phyloP scores from a whole-genome alignment of 2,329 filamentous ascomycete genomes.

The Cryphonectria parasitica region DNA sequence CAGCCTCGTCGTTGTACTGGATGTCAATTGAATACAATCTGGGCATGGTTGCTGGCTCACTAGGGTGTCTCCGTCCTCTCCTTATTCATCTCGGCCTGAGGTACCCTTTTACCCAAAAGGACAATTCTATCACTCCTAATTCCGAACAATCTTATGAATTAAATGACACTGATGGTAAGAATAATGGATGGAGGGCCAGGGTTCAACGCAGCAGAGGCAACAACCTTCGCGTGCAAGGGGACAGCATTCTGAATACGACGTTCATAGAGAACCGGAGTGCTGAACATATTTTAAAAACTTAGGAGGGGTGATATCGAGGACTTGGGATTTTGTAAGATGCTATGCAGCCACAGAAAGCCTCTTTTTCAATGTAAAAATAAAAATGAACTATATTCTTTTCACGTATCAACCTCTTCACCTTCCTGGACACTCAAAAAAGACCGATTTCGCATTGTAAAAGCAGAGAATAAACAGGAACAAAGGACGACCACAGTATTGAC shows the following conservation, averaged over 20 bases:
- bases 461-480: too few species aligned
- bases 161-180: too few species aligned
- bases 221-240: not conserved
- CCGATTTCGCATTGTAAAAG: too few species aligned
- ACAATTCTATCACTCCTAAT: not conserved
- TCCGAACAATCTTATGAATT: constrained; percentile 3
- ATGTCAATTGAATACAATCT: constrained; percentile 29
- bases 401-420: too few species aligned
- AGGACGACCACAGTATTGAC: too few species aligned
- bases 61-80: constrained; percentile 24
- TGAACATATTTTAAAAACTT: not conserved
- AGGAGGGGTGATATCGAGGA: not conserved
- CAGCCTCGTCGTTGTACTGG: constrained; percentile 28
- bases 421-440: too few species aligned
- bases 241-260: constrained; percentile 15
- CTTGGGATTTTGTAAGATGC: too few species aligned
- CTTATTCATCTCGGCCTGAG: constrained; percentile 15
- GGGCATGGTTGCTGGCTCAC: constrained; percentile 27
- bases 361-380: too few species aligned
- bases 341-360: too few species aligned
- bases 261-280: not conserved
- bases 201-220: not conserved
- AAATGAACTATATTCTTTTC: too few species aligned
- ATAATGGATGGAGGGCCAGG: not conserved
- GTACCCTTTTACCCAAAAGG: not conserved